These are phyloP conservation scores for Coemansia sp. DNA, from an alignment of 192 early-diverging fungal species.

Conservation along the genomic window DNA sequence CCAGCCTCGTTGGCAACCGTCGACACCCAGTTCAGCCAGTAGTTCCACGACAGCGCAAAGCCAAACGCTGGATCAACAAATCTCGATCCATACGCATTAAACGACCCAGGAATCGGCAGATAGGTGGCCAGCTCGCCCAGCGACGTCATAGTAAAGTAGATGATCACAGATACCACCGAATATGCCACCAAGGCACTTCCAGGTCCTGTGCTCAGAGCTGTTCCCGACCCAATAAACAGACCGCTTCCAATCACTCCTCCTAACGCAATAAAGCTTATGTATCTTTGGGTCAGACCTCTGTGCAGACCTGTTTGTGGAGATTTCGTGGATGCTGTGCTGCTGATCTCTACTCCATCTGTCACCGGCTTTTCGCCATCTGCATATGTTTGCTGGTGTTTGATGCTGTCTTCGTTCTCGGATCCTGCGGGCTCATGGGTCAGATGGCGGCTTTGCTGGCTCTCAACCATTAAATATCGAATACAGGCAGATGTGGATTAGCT, in stretches of 20 bases:
- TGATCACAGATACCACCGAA: slow-evolving; percentile 59
- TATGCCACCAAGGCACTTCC: slow-evolving; percentile 73
- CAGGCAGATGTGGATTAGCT: too few relatives aligned
- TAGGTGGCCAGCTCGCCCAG: slow-evolving; percentile 80
- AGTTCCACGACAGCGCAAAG: slow-evolving; percentile 66
- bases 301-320: slow-evolving; percentile 5
- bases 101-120: slow-evolving; percentile 74
- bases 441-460: too few relatives aligned
- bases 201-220: slow-evolving; percentile 70
- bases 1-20: slow-evolving; percentile 70
- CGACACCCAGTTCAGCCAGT: slow-evolving; percentile 63
- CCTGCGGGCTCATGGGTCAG: too few relatives aligned
- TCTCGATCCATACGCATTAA: slow-evolving; percentile 68
- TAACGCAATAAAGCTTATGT: slow-evolving; percentile 64
- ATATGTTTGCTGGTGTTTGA: background rate
- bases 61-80: slow-evolving; percentile 75
- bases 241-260: slow-evolving; percentile 76
- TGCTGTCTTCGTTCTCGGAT: too few relatives aligned
- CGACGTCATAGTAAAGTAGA: slow-evolving; percentile 67
- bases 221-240: slow-evolving; percentile 75
- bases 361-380: too few relatives aligned
- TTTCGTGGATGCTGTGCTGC: background rate
- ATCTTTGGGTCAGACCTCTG: slow-evolving; percentile 31
- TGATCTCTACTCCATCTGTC: background rate
- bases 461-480: too few relatives aligned